Evolutionary conservation across 2,329 filamentous ascomycete genomes (phyloP), one percentile per base, ranked within the genome.

Genomic region (Grosmannia penicillata): DNA sequence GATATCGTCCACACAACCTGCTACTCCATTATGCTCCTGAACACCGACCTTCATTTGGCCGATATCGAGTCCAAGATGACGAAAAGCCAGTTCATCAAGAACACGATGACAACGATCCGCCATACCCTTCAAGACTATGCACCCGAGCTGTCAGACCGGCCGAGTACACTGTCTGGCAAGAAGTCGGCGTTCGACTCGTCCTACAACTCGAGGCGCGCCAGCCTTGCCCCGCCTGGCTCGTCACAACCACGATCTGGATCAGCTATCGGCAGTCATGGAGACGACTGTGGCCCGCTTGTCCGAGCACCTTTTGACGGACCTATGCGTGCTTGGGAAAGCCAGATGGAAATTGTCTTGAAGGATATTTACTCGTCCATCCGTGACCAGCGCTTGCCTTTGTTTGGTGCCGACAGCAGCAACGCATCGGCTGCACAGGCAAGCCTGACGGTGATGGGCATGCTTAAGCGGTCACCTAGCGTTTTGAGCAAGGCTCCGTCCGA

Each of bases 11-110:
- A 98, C 56, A 95, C 87, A 19, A 93, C 96, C 46, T 93, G 85
- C 60, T 98, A 96, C 58, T 95, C 91, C 1, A 76, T 98, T 46
- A 78, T 98, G 53, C 69, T 98, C 10, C 70, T 98, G 45, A 98
- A 98, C 52, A 98, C 91, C 25, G 91, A 98, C 62, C 66, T 98
- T 40, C 89, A 98, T 52, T 59, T 96, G 52, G 91, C 89, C 42
- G 87, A 96, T 53, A 94, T 96, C 49, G 86, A 93, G 44, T 77
- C 82, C 50, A 93, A 93, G 63, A 98, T 98, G 91, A 96, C 89
- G 2, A 76, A 82, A 40, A 79, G 71, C 45, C 89, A 96, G 52
- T 98, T 96, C 52, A 74, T 98, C 53, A 93, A 93, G 59, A 98
- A 98, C 54, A 95, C 91, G 5, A 78, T 96, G 67, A 81, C 82